Evolutionary conservation across 306 rosid genomes (phyloP), one percentile per base, ranked within the genome.

Genomic region (Fragaria vesca): DNA sequence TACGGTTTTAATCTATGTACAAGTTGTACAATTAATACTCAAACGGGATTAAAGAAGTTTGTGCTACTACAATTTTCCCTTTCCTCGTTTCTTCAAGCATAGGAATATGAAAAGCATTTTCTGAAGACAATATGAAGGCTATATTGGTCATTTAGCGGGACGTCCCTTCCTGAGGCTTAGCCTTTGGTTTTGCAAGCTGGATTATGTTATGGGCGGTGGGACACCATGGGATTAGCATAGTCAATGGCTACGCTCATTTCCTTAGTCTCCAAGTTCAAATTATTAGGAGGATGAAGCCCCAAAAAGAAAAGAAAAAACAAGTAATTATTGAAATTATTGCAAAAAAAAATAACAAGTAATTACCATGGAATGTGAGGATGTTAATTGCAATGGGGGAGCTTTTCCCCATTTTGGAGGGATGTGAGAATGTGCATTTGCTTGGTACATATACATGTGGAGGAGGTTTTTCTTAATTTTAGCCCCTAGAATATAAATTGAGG

Each of bases 361-460:
- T 57, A 57, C 12, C 0, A 4, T 12, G 5, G 4, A 32, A 15
- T 16, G 69, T 63, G 69, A 63, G 66, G 67, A 12, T 61, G 17
- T 58, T 1, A 28, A 5, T 62, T 28, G 67, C 38, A 61, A 45
- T 62, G 67, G 18, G 34, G 17, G 43, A 32, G 21, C 5, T 6
- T 34, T 0, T 65, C 8, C 12, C 13, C 43, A 66, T 32, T 38
- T 66, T 36, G 71, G 24, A 66, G 70, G 70, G 3, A 63, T 15
- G 69, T 34, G 69, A 2, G 40, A 34, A 34, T 32, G n/a, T 30
- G 45, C 45, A 26, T 61, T 32, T 16, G 70, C 9, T 61, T 65
- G 21, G 34, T 17, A 61, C 17, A 38, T 66, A 36, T 66, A 18
- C n/a, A 13, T 76, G 86, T 80, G 87, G 81, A 72, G 65, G 86